phyloP scores from a whole-genome alignment of 108 stramenopile species.

The Skeletonema grethae region DNA sequence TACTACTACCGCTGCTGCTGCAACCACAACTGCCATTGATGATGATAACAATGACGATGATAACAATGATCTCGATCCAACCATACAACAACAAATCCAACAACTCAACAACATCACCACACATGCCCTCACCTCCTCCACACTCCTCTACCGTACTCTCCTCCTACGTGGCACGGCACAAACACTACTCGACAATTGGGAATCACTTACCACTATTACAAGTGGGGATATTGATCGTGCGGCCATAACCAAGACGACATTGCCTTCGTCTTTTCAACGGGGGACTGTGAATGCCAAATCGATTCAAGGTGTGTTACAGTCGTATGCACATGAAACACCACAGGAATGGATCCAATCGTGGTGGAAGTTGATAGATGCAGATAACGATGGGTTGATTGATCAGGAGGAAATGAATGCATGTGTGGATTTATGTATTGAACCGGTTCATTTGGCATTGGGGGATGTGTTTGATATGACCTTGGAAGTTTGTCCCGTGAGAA shows the following conservation, averaged over 20 bases:
- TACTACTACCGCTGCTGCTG: no score
- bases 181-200: slow-evolving; percentile 56
- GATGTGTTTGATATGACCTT: slow-evolving; percentile 40
- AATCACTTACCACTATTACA: slow-evolving; percentile 58
- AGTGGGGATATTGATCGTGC: slow-evolving; percentile 84
- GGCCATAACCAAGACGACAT: slow-evolving; percentile 49
- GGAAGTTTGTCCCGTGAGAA: slow-evolving; percentile 49
- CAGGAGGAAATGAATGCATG: slow-evolving; percentile 82
- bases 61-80: slow-evolving; percentile 2
- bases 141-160: slow-evolving; percentile 33
- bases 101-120: slow-evolving; percentile 24
- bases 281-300: slow-evolving; percentile 22
- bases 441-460: slow-evolving; percentile 59
- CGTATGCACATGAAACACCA: slow-evolving; percentile 50
- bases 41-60: background rate
- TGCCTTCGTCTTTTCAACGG: slow-evolving; percentile 26
- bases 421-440: slow-evolving; percentile 57
- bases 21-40: background rate
- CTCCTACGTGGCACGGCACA: slow-evolving; percentile 45
- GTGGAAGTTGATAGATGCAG: slow-evolving; percentile 80
- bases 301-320: slow-evolving; percentile 47
- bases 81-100: slow-evolving; percentile 21
- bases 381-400: slow-evolving; percentile 82
- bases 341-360: slow-evolving; percentile 62
- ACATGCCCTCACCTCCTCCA: slow-evolving; percentile 32